These are phyloP conservation scores for Arachnopeziza araneosa DNA, from an alignment of 2,329 filamentous ascomycete genomes.

Conservation along the genomic window DNA sequence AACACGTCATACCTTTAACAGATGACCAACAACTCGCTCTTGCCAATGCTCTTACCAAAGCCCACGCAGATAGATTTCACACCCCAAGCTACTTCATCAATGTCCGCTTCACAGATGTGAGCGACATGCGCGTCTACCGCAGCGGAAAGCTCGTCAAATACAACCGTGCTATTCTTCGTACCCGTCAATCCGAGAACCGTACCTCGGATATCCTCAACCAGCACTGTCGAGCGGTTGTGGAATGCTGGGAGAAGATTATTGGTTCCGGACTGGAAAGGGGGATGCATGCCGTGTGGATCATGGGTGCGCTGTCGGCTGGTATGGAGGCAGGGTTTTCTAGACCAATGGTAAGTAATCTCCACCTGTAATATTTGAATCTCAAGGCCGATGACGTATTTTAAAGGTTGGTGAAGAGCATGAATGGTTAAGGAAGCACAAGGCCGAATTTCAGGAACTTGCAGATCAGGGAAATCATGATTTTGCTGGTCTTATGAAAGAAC, in stretches of 20 bases:
- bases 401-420: constrained; percentile 7
- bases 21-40: constrained; percentile 6
- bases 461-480: constrained; percentile 5
- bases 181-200: constrained; percentile 1
- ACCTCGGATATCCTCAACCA: constrained; percentile 1
- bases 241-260: constrained; percentile 5
- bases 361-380: background rate
- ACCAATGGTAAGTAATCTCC: constrained; percentile 1
- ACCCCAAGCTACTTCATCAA: constrained; percentile 10
- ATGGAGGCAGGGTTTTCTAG: constrained; percentile 7
- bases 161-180: constrained; percentile 7
- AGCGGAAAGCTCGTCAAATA: background rate
- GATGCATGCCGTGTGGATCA: constrained; percentile 7
- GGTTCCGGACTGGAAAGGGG: constrained; percentile 1
- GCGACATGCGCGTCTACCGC: constrained; percentile 1
- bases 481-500: no score
- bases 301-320: constrained; percentile 7
- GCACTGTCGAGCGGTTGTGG: constrained; percentile 3
- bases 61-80: constrained; percentile 4
- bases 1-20: constrained; percentile 9
- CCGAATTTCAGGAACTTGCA: constrained; percentile 7
- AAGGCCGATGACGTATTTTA: background rate
- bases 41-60: constrained; percentile 6
- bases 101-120: constrained; percentile 7
- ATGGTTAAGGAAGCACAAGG: constrained; percentile 6